Percentiles rank a stretch among this genome's conserved stretches.
Conservation (phyloP, 2,329 filamentous ascomycete genomes). For the Tetracladium maxilliforme region DNA sequence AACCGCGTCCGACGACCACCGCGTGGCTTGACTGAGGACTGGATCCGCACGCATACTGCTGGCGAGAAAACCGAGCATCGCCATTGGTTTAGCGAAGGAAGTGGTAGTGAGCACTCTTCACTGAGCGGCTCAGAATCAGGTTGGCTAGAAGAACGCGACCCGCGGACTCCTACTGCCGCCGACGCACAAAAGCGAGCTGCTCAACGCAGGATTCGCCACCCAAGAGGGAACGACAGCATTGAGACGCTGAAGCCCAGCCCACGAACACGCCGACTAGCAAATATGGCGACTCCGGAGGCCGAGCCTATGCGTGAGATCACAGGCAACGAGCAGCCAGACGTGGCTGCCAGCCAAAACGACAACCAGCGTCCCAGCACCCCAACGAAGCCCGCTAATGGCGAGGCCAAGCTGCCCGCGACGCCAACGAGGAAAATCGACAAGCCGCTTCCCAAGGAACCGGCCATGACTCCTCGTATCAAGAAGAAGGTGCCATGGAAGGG, state of each 20-base stretch:
- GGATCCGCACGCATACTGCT: slow-evolving; percentile 74
- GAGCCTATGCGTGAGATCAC: background rate
- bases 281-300: background rate
- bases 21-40: slow-evolving; percentile 62
- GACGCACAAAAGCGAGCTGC: slow-evolving; percentile 13
- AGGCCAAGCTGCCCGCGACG: too few species aligned
- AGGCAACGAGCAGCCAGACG: too few species aligned
- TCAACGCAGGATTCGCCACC: too few species aligned
- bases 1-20: slow-evolving; percentile 45
- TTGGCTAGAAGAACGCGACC: slow-evolving; percentile 28
- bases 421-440: too few species aligned
- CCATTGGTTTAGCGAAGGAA: slow-evolving; percentile 74
- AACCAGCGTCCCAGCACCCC: too few species aligned
- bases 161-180: slow-evolving; percentile 12
- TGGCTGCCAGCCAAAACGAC: too few species aligned
- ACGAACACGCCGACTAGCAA: too few species aligned
- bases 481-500: slow-evolving; percentile 65
- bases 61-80: slow-evolving; percentile 55
- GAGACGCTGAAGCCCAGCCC: too few species aligned
- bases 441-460: slow-evolving; percentile 2
- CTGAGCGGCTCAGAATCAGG: slow-evolving; percentile 48
- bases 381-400: too few species aligned
- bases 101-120: slow-evolving; percentile 62
- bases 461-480: slow-evolving; percentile 42
- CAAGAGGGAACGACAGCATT: too few species aligned